Evolutionary conservation across 2,329 filamentous ascomycete genomes (phyloP).

Genomic region (Colletotrichum simmondsii): DNA sequence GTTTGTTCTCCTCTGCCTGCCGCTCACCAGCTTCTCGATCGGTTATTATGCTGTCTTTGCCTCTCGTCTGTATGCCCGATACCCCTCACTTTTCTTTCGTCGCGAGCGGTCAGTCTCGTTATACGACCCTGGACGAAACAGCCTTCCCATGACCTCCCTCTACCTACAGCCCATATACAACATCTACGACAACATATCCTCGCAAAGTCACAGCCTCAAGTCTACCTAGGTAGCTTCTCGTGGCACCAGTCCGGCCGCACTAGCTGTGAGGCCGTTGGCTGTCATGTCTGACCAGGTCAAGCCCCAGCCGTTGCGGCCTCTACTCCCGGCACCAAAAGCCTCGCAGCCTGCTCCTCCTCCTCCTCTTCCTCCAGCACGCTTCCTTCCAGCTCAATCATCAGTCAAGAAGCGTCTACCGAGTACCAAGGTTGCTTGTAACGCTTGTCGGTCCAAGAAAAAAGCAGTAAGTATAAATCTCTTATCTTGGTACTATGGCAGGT

Average conservation of each 20-base stretch:
- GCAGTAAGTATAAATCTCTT: constrained; percentile 28
- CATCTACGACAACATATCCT: neutral
- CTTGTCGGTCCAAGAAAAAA: constrained; percentile 38
- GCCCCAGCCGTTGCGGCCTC: constrained; percentile 17
- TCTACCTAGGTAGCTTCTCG: neutral
- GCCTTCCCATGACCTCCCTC: neutral
- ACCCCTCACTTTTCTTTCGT: constrained; percentile 21
- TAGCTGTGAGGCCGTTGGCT: neutral
- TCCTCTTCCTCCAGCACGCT: neutral
- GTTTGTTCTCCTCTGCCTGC: neutral
- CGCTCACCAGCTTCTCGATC: constrained; percentile 4
- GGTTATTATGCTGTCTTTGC: constrained; percentile 24
- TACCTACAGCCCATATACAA: neutral
- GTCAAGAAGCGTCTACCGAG: neutral
- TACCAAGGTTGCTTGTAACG: constrained; percentile 38
- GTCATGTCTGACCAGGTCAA: constrained; percentile 21
- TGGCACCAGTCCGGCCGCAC: neutral
- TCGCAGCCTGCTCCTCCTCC: neutral
- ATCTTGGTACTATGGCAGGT: neutral
- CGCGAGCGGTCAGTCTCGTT: constrained; percentile 1
- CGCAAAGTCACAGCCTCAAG: neutral
- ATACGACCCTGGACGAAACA: neutral
- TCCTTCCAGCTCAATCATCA: neutral
- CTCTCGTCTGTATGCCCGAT: constrained; percentile 1
- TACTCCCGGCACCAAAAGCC: constrained; percentile 22